These are phyloP conservation scores for Brassica hybrid DNA, from an alignment of 441 rosid species.

Conservation along the genomic window DNA sequence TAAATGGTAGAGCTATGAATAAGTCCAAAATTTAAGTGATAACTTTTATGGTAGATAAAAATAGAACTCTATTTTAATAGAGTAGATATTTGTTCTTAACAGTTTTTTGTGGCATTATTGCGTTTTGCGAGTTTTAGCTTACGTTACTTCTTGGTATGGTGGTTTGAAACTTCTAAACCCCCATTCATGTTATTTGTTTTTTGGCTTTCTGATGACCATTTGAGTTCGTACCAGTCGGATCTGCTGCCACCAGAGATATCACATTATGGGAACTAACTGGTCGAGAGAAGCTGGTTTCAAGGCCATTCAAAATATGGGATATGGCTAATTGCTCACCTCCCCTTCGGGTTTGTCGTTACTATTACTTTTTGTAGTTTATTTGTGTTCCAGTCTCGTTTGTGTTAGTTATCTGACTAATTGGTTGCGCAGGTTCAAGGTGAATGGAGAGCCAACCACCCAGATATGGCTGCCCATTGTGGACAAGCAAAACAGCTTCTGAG, in stretches of 20 bases:
- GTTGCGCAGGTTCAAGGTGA: no score
- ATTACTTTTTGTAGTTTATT: background rate
- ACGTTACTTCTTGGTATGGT: constrained; percentile 77
- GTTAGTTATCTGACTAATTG: no score
- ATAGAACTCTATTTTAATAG: no score
- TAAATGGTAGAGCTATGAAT: no score
- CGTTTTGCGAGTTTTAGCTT: no score
- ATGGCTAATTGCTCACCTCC: constrained; percentile 51
- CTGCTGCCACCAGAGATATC: constrained; percentile 69
- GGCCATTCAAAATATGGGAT: constrained; percentile 82
- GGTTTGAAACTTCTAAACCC: constrained; percentile 3
- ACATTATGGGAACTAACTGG: constrained; percentile 75
- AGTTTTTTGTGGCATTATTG: no score
- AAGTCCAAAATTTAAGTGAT: no score
- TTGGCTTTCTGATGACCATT: constrained; percentile 32
- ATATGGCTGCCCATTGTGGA: no score
- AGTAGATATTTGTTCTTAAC: no score
- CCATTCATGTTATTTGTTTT: background rate
- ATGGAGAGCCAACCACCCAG: no score
- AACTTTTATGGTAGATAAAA: no score
- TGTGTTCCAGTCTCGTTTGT: background rate
- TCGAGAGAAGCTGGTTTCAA: constrained; percentile 69
- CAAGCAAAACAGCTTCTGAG: no score
- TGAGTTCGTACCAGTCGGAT: constrained; percentile 68
- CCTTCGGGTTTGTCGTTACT: constrained; percentile 65